These are phyloP conservation scores for Tolypocladium tropicale DNA, from an alignment of 2,329 filamentous ascomycete species.

Conservation along the genomic window DNA sequence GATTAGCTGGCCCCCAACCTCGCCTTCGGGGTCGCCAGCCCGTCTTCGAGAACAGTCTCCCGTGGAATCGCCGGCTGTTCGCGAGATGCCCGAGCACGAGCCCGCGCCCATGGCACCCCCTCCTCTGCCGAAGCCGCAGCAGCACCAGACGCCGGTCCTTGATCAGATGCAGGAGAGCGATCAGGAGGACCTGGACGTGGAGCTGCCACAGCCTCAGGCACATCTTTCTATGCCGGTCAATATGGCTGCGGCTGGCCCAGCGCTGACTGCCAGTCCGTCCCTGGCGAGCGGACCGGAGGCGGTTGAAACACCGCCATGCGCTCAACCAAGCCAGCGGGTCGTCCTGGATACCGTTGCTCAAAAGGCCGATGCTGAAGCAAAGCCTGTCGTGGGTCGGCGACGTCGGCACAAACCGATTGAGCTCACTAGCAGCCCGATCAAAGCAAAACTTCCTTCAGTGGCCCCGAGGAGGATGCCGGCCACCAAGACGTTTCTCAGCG, in stretches of 20 bases:
- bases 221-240: slow-evolving; percentile 12
- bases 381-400: slow-evolving; percentile 2
- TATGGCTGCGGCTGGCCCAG: slow-evolving; percentile 9
- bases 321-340: slow-evolving; percentile 15
- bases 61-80: slow-evolving; percentile 11
- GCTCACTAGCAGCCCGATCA: slow-evolving; percentile 7
- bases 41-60: too few relatives aligned
- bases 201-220: slow-evolving; percentile 18
- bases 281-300: background rate
- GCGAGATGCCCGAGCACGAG: slow-evolving; percentile 15
- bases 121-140: background rate
- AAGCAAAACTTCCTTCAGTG: slow-evolving; percentile 2
- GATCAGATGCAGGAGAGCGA: slow-evolving; percentile 6
- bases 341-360: slow-evolving; percentile 9
- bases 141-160: background rate
- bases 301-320: slow-evolving; percentile 20
- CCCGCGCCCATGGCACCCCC: slow-evolving; percentile 5
- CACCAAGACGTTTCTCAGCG: slow-evolving; percentile 10
- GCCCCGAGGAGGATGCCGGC: slow-evolving; percentile 11
- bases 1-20: slow-evolving; percentile 12
- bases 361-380: background rate
- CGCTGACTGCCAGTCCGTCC: slow-evolving; percentile 7
- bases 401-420: slow-evolving; percentile 16
- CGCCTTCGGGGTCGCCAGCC: too few relatives aligned
- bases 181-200: slow-evolving; percentile 27